Percentiles rank a stretch among this genome's conserved stretches.
Evolutionary conservation across 148 eudicot genomes (phyloP).

Genomic region (Rhododendron simsii): DNA sequence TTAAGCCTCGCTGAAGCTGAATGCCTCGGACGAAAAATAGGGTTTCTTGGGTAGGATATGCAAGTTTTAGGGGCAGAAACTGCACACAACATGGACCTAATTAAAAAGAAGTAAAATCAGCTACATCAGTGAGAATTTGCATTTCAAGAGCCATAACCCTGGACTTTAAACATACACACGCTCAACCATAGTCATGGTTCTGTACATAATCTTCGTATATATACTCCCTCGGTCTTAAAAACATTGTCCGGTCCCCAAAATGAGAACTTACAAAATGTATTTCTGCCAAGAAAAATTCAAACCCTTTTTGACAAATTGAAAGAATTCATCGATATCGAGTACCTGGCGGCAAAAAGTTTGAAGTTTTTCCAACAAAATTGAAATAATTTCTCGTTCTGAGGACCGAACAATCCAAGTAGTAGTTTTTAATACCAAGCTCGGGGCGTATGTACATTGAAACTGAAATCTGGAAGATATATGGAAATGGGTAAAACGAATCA

Average conservation of each 20-base stretch:
- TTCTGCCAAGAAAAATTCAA: background rate
- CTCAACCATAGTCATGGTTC: too few relatives aligned
- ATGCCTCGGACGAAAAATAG: constrained; percentile 22
- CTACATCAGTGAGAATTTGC: background rate
- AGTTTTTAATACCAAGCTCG: background rate
- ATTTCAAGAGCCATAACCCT: background rate
- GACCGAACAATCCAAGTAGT: background rate
- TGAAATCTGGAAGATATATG: background rate
- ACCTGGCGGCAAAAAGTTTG: background rate
- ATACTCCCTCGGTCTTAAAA: background rate
- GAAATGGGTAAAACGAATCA: background rate
- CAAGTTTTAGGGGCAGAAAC: constrained; percentile 37
- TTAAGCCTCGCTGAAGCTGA: constrained; percentile 27
- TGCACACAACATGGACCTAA: constrained; percentile 55
- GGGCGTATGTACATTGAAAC: background rate
- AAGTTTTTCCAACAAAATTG: background rate
- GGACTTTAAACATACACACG: background rate
- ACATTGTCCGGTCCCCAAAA: background rate
- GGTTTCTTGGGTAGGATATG: constrained; percentile 34
- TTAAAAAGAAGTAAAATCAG: background rate
- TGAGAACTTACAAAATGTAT: background rate
- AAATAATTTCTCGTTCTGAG: background rate
- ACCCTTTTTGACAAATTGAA: background rate
- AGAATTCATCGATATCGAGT: background rate
- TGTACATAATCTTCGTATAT: background rate